These are phyloP conservation scores for Cucumis hystrix DNA, from an alignment of 306 rosid genomes.

Conservation along the genomic window DNA sequence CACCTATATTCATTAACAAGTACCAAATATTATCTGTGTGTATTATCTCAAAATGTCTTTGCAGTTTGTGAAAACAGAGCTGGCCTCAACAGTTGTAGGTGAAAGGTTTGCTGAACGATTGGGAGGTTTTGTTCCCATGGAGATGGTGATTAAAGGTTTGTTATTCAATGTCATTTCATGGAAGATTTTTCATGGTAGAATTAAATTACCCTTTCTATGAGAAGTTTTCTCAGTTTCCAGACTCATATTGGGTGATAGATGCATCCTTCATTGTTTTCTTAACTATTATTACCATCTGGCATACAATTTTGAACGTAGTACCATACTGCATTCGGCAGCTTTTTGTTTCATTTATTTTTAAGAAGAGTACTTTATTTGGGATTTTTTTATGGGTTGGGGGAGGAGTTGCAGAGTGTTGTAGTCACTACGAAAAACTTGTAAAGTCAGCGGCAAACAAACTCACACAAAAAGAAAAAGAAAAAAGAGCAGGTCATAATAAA, in stretches of 20 bases:
- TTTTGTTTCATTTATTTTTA: background rate
- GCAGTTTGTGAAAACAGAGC: slow-evolving; percentile 84
- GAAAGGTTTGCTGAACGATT: slow-evolving; percentile 12
- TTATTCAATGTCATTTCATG: background rate
- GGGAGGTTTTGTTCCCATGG: slow-evolving; percentile 88
- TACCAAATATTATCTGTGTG: background rate
- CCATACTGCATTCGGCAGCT: background rate
- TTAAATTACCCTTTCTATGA: background rate
- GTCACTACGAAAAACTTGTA: background rate
- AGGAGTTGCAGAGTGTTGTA: background rate
- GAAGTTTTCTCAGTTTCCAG: background rate
- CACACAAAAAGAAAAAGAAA: background rate
- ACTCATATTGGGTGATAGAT: background rate
- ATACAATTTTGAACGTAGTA: background rate
- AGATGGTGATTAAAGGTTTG: slow-evolving; percentile 73
- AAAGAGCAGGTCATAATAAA: background rate
- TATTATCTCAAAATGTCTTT: slow-evolving; percentile 8
- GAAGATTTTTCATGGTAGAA: background rate
- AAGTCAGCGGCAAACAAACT: background rate
- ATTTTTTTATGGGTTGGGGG: background rate
- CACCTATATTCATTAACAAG: background rate
- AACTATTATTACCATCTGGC: background rate
- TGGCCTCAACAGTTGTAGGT: slow-evolving; percentile 11
- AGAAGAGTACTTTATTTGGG: background rate
- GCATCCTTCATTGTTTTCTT: background rate